A percentile compares a stretch with the other conserved stretches of the same genome.
Conservation (phyloP, 305 asterid genomes). For the Stenogyne calaminthoides region DNA sequence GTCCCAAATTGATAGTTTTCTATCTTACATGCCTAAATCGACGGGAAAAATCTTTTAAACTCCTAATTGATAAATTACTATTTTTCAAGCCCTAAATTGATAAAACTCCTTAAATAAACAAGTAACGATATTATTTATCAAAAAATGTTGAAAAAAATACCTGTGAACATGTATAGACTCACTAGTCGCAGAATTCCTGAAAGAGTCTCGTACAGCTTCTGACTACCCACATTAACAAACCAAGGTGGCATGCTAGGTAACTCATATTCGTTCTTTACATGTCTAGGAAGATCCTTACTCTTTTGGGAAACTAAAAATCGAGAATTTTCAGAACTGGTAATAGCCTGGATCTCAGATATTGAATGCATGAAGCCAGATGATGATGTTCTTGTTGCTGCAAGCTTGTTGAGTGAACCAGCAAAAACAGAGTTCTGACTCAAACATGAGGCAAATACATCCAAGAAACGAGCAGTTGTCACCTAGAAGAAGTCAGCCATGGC, state of each 20-base stretch:
- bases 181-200: conserved; percentile 85
- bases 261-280: conserved; percentile 50
- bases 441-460: conserved; percentile 89
- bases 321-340: conserved; percentile 36
- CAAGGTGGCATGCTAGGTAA: conserved; percentile 96
- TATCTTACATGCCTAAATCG: too few species aligned
- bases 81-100: too few species aligned
- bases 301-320: conserved; percentile 44
- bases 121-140: conserved; percentile 14
- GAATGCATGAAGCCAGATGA: conserved; percentile 83
- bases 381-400: conserved; percentile 55
- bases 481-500: conserved; percentile 34
- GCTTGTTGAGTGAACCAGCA: conserved; percentile 86
- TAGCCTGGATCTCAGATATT: conserved; percentile 77
- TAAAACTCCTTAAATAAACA: neutral
- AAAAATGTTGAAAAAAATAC: conserved; percentile 41
- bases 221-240: conserved; percentile 71
- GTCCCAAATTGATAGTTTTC: too few species aligned
- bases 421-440: conserved; percentile 82
- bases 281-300: conserved; percentile 36
- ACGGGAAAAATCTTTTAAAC: too few species aligned
- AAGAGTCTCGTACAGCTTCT: conserved; percentile 71
- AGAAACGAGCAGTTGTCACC: conserved; percentile 80
- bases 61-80: too few species aligned
- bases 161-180: conserved; percentile 72